Percentiles rank a stretch among this genome's conserved stretches.
phyloP scores from a whole-genome alignment of 176 grass and related monocot genomes.

The Paspalum notatum region DNA sequence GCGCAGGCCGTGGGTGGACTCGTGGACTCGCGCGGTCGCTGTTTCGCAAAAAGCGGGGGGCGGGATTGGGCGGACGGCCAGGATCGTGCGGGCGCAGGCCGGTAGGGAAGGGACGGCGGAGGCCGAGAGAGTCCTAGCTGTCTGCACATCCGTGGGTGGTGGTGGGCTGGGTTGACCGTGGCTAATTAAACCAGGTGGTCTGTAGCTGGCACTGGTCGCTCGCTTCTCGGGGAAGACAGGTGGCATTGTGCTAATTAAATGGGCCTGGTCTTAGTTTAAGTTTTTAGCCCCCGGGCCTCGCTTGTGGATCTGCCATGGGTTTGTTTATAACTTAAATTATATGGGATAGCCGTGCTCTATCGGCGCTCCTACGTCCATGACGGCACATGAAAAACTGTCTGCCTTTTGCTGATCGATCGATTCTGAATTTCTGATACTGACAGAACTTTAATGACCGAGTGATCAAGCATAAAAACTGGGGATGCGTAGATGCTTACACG shows the following conservation, averaged over 20 bases:
- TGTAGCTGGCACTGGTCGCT: neutral
- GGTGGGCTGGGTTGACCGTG: neutral
- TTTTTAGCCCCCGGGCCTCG: neutral
- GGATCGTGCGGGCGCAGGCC: neutral
- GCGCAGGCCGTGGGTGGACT: neutral
- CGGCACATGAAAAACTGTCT: neutral
- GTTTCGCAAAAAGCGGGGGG: constrained; percentile 12
- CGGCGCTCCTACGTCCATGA: neutral
- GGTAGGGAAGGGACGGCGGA: neutral
- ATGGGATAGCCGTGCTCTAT: neutral
- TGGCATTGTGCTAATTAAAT: neutral
- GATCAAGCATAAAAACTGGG: neutral
- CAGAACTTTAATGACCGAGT: neutral
- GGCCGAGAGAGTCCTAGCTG: neutral
- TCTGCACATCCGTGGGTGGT: constrained; percentile 4
- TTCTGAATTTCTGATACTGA: neutral
- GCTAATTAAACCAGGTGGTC: neutral
- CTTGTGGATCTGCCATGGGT: neutral
- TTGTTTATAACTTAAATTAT: neutral
- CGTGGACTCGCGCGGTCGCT: neutral
- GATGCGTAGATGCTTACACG: no score
- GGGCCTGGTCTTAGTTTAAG: constrained; percentile 5
- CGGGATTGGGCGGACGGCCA: constrained; percentile 30
- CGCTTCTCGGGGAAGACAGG: neutral
- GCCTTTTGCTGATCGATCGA: neutral